Base-by-base conservation (phyloP, 495 filamentous ascomycete genomes). In the Xylaria longipes region DNA sequence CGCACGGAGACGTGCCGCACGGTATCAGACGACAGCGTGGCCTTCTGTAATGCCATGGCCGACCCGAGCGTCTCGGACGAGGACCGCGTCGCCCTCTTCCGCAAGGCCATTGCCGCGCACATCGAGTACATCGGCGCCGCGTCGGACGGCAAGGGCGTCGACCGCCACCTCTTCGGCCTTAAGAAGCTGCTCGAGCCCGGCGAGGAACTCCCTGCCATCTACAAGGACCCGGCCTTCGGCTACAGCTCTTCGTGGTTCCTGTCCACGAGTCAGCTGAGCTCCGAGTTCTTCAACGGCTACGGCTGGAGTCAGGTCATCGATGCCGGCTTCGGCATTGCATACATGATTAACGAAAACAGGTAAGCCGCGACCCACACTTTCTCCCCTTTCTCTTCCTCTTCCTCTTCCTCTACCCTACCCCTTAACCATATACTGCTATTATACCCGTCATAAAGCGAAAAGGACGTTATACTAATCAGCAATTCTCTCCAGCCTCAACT, bases 301-400 rank as follows among this genome's bases (percentile, higher is more conserved):
- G 97, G 97, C 39, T 99, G 97, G 97, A 97, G 93, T 78, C 95
- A 99, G 87, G 97, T 99, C 25, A 92, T 98, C 69, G 95, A 98
- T 79, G 93, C 91, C 46, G 96, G 96, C 20, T 99, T 93, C 80
- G 96, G 97, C 27, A 97, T 99, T 81, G 97, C 97, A 15, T 99
- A 99, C 77, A 99, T 99, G 97, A 98, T 99, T 77, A 99, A 99
- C 78, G 96, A 99, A 87, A 97, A 97, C 81, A 88, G 83, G 86
- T 87, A 78, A 81, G 84, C 81, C 78, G 6, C 12, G 2, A 7
- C 17, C 69, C 37, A 35, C 60, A 58, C 68, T 68, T 73, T 78
- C 46, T 76, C 27, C 71, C 65, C 71, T 81, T 75, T 79, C 75
- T 73, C 37, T 60, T 27, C 29, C 29, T 35, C 17, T 81, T 75